Conservation (phyloP, 1,284 basidiomycete species). For the Fomitiporia mediterranea region DNA sequence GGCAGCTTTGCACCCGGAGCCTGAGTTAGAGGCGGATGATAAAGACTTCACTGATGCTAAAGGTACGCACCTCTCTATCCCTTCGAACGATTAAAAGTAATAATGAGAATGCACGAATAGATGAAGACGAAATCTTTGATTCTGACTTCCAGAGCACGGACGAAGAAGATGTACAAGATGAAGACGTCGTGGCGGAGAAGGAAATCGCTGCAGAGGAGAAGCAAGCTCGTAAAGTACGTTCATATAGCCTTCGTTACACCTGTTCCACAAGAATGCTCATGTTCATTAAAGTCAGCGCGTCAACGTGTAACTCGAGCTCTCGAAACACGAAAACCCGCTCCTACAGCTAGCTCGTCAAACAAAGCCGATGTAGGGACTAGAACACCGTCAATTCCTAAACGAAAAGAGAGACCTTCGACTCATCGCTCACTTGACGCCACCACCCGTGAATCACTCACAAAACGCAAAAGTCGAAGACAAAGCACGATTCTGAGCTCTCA, state of each 20-base stretch:
- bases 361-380: constrained; percentile 56
- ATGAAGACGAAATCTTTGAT: constrained; percentile 74
- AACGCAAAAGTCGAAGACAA: constrained; percentile 58
- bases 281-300: not conserved
- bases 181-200: constrained; percentile 51
- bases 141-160: constrained; percentile 82
- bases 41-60: constrained; percentile 61
- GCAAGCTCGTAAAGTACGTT: constrained; percentile 47
- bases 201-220: constrained; percentile 57
- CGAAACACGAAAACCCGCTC: no score
- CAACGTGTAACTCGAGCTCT: constrained; percentile 52
- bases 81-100: no score
- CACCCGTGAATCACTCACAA: constrained; percentile 38
- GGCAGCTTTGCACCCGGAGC: constrained; percentile 43
- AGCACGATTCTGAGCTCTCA: constrained; percentile 63
- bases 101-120: no score
- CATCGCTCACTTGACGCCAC: no score
- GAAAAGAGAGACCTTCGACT: constrained; percentile 32
- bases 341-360: constrained; percentile 5
- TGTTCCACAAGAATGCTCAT: not conserved
- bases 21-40: constrained; percentile 56
- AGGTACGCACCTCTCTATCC: constrained; percentile 33
- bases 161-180: constrained; percentile 56
- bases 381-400: constrained; percentile 27
- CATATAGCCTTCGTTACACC: not conserved